phyloP scores from a whole-genome alignment of 257 asterid species.

The Scutellaria minor region DNA sequence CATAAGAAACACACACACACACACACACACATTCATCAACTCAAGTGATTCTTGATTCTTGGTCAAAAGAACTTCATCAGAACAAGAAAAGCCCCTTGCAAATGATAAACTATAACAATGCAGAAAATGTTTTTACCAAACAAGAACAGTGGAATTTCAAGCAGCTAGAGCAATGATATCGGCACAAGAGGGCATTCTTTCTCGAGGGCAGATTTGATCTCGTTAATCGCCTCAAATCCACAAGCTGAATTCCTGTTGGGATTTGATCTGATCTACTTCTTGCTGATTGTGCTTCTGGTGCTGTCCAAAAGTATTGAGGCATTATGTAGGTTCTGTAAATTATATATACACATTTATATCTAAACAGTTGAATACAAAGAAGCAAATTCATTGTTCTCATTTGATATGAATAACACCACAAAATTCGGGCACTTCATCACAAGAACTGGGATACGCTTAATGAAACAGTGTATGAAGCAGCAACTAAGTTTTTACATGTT shows the following conservation, averaged over 20 bases:
- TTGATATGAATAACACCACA: constrained; percentile 18
- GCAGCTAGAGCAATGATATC: constrained; percentile 56
- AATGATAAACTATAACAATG: too few species aligned
- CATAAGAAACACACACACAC: too few species aligned
- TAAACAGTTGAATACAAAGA: too few species aligned
- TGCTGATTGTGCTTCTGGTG: constrained; percentile 38
- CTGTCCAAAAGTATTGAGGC: constrained; percentile 58
- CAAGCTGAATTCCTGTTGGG: constrained; percentile 58
- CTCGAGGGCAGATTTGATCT: constrained; percentile 47
- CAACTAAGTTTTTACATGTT: constrained; percentile 36
- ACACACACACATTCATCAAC: too few species aligned
- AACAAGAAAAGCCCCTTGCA: too few species aligned
- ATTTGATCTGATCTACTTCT: constrained; percentile 47
- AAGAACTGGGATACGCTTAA: constrained; percentile 14
- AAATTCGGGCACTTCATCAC: constrained; percentile 24
- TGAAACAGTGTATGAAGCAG: constrained; percentile 27
- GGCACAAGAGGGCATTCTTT: constrained; percentile 60
- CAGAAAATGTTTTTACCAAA: constrained; percentile 23
- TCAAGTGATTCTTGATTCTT: too few species aligned
- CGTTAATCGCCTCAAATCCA: constrained; percentile 55
- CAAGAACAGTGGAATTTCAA: constrained; percentile 54
- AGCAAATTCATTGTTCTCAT: constrained; percentile 6
- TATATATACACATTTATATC: too few species aligned
- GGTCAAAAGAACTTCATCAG: too few species aligned
- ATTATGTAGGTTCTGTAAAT: background rate